A percentile compares a stretch with the other conserved stretches of the same genome.
phyloP scores from a whole-genome alignment of 2,329 filamentous ascomycete species.

The Hortaea werneckii region DNA sequence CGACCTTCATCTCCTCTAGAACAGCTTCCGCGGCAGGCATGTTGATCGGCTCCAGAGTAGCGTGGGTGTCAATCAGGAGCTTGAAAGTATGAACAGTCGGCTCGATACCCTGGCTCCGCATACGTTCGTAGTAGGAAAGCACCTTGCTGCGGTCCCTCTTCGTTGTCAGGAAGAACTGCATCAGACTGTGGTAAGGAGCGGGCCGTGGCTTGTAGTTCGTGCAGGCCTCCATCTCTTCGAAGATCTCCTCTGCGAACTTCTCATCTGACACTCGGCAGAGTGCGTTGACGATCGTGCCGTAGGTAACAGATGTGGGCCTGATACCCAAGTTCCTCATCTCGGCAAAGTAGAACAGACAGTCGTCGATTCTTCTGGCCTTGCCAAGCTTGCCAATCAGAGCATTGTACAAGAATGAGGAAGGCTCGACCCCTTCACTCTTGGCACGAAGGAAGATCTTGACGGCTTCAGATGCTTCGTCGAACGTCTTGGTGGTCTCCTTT shows the following conservation, averaged over 20 bases:
- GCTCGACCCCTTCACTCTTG: conserved; percentile 86
- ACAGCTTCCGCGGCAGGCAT: conserved; percentile 81
- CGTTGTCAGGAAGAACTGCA: conserved; percentile 97
- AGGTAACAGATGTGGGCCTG: conserved; percentile 92
- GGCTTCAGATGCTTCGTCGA: conserved; percentile 92
- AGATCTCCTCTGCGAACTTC: conserved; percentile 93
- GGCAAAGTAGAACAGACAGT: conserved; percentile 94
- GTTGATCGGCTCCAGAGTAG: conserved; percentile 82
- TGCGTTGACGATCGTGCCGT: conserved; percentile 96
- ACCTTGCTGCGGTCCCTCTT: conserved; percentile 95
- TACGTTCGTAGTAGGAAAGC: conserved; percentile 86
- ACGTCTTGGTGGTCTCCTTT: conserved; percentile 94
- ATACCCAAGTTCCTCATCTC: conserved; percentile 93
- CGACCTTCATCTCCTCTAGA: conserved; percentile 63
- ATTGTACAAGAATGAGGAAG: conserved; percentile 95
- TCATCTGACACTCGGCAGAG: conserved; percentile 95
- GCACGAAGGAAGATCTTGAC: conserved; percentile 95
- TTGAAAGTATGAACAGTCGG: conserved; percentile 97
- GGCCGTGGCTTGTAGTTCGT: conserved; percentile 97
- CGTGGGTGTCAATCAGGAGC: conserved; percentile 88
- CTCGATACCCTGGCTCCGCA: conserved; percentile 75
- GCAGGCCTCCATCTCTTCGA: conserved; percentile 98
- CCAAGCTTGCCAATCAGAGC: conserved; percentile 96
- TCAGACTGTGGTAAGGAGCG: conserved; percentile 97
- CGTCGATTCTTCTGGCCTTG: conserved; percentile 93